These are phyloP conservation scores for Suhomyces tanzawaensis DNA, from an alignment of 805 yeast species.

Conservation along the genomic window DNA sequence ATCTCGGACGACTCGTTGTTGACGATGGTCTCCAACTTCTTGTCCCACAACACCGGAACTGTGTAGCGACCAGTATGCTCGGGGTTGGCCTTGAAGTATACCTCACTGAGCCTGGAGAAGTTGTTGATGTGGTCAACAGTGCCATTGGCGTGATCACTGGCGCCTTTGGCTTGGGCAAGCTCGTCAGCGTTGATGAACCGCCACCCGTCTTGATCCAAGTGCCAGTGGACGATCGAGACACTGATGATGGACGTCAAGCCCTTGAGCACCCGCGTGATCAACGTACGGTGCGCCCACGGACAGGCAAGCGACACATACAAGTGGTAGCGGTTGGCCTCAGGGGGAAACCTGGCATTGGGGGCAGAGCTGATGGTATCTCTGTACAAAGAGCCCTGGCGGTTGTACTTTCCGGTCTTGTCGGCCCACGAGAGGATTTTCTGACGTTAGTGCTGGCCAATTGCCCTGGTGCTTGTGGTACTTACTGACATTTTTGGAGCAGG, in stretches of 20 bases:
- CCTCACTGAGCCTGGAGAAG: constrained; percentile 57
- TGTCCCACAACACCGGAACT: constrained; percentile 94
- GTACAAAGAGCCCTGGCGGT: constrained; percentile 55
- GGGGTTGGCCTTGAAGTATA: constrained; percentile 74
- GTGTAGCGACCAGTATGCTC: constrained; percentile 81
- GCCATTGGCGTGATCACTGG: constrained; percentile 52
- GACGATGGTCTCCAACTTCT: constrained; percentile 76
- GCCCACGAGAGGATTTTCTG: constrained; percentile 49
- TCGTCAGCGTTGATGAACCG: constrained; percentile 59
- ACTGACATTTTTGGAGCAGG: constrained; percentile 1
- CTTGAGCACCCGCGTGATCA: constrained; percentile 70
- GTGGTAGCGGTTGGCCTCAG: constrained; percentile 82
- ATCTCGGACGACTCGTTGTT: constrained; percentile 90
- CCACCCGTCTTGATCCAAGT: constrained; percentile 88
- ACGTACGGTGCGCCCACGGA: constrained; percentile 93
- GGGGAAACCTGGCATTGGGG: constrained; percentile 61
- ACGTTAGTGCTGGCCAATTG: not conserved
- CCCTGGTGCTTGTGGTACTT: not conserved
- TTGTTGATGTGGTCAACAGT: constrained; percentile 51
- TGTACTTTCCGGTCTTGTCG: constrained; percentile 52
- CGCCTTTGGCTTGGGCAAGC: constrained; percentile 37
- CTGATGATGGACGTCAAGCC: constrained; percentile 60
- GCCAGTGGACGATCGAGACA: constrained; percentile 86
- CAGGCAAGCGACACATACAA: constrained; percentile 85
- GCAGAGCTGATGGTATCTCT: constrained; percentile 59